These are phyloP conservation scores for Stipa capillata DNA, from an alignment of 176 grass and related monocot genomes.

Conservation along the genomic window DNA sequence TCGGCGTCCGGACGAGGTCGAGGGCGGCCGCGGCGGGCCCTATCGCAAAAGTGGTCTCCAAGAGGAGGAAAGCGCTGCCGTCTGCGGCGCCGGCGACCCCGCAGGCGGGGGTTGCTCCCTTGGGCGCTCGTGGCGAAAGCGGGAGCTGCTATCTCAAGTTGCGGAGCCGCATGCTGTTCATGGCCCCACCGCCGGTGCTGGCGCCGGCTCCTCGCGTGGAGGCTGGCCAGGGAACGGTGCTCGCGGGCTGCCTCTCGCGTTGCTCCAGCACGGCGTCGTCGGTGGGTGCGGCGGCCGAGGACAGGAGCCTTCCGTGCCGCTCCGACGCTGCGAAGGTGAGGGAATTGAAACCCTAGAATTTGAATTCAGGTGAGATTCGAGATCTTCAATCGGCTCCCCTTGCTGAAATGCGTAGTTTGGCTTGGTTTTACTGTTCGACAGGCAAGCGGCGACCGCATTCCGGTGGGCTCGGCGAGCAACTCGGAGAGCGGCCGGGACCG, in stretches of 20 bases:
- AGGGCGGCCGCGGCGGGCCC: neutral
- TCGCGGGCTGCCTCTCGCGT: conserved; percentile 22
- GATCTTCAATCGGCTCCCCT: conserved; percentile 23
- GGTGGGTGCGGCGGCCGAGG: neutral
- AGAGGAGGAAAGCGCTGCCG: conserved; percentile 24
- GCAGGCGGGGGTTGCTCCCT: neutral
- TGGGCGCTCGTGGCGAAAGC: neutral
- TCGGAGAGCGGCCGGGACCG: conserved; percentile 29
- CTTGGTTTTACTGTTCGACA: conserved; percentile 4
- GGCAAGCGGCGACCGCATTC: conserved; percentile 28
- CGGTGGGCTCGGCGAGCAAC: conserved; percentile 29
- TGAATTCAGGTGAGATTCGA: conserved; percentile 13
- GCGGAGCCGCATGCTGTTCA: conserved; percentile 71
- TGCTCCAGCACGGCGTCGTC: conserved; percentile 60
- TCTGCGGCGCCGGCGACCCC: neutral
- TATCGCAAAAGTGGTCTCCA: neutral
- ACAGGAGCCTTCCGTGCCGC: conserved; percentile 22
- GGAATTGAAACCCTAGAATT: conserved; percentile 27
- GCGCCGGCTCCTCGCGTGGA: neutral
- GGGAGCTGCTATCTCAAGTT: conserved; percentile 55
- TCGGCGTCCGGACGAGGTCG: conserved; percentile 63
- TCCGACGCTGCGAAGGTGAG: conserved; percentile 47
- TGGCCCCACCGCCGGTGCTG: neutral
- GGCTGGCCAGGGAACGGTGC: neutral
- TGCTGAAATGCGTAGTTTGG: conserved; percentile 12